Base-by-base conservation (phyloP, 75 land plant species). In the Azolla pinnata region DNA sequence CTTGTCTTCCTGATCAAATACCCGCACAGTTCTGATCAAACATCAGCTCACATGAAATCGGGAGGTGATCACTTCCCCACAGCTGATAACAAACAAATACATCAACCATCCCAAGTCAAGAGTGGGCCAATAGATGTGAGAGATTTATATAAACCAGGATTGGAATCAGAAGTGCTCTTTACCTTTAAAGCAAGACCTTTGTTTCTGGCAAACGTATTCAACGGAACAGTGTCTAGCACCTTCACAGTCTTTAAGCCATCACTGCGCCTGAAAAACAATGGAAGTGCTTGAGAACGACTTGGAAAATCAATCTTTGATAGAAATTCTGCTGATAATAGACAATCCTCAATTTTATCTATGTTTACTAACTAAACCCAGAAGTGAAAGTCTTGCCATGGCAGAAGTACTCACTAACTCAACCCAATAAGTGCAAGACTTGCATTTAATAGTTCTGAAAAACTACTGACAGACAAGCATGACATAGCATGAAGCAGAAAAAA, bases 1-100 rank as follows among this genome's bases (percentile, higher is more conserved):
- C n/a, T n/a, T n/a, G n/a, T n/a, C n/a, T n/a, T 38, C 42, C 42
- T 38, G 42, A 14, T 38, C 42, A 7, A 14, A 38, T 38, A 38
- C 14, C 42, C 42, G n/a, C n/a, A n/a, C n/a, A n/a, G 10, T 38
- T 38, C 14, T 14, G 14, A 14, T 7, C 14, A 34, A 90, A 83
- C 9, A 83, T 84, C 60, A 90, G 58, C 61, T 90, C 78, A 51
- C 87, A 75, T 61, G 74, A 91, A 49, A 90, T 49, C 19, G 96
- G 86, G 56, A 90, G 71, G 62, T 90, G 96, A 69, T 90, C 96
- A 53, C 96, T 90, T 20, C 96, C 96, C 96, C 96, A 90, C 81
- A 84, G 83, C 91, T 90, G 81, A 44, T 57, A 67, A 17, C 49
- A 28, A 16, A 33, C 20, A 20, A 47, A 47, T 12, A 47, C 18